Evolutionary conservation across 768 basidiomycete species (phyloP), one percentile per base, ranked within the genome.

Genomic region (Phanerochaete sordida): DNA sequence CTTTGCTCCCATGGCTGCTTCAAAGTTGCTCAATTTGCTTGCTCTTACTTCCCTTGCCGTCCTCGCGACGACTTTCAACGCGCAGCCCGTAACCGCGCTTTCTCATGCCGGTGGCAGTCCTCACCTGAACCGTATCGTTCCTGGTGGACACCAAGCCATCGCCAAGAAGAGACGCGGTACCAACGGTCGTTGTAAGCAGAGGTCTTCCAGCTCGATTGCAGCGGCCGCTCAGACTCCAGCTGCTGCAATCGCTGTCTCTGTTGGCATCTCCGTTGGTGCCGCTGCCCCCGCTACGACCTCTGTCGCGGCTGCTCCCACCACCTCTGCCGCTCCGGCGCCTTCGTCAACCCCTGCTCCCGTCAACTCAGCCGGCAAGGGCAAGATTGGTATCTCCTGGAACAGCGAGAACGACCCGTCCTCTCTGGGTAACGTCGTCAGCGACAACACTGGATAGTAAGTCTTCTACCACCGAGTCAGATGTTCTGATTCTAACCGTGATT

Each of bases 371-470:
- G 59, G 33, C 37, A 26, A 46, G 12, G 61, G 62, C 50, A 89
- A 90, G 70, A 77, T 79, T 46, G 82, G 88, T 61, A 70, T 89
- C 19, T 85, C 79, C 23, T 91, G 88, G 86, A 78, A 85, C 39
- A 81, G 84, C 57, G 78, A 79, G 51, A 75, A 83, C 59, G 74
- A 77, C 61, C 58, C 71, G 31, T 72, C 78, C 48, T 72, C 78
- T 47, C 76, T 92, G 49, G 64, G 70, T 6, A 73, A 80, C 62
- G 88, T 82, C 68, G 73, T 77, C 45, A 77, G 76, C 37, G 56
- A 27, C 31, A 74, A 78, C 2, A 77, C 82, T 52, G 52, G 65
- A 58, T 66, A 59, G 85, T 86, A 66, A 58, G 74, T 68, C 7
- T 47, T 19, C 13, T 33, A 27, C 8, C 31, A 28, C 33, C 28